Conservation (phyloP, 2,329 filamentous ascomycete genomes). For the Aspergillus floridensis region DNA sequence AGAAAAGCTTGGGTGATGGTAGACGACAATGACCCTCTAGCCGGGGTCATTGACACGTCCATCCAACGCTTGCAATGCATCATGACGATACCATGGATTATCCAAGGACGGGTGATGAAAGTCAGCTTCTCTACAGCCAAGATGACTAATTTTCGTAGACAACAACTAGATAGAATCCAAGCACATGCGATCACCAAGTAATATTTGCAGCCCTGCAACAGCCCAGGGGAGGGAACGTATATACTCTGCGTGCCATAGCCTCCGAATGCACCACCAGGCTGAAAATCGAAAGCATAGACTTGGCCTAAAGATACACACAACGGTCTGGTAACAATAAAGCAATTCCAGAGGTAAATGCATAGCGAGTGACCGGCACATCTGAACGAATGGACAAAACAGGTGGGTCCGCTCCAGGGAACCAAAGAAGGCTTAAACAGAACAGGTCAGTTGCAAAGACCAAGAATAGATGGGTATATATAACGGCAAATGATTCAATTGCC, state of each 20-base stretch:
- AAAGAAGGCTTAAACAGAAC: background rate
- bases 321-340: conserved; percentile 5
- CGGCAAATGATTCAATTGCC: background rate
- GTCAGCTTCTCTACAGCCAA: no score
- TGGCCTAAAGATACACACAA: background rate
- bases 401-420: background rate
- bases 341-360: background rate
- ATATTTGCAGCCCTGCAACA: conserved; percentile 9
- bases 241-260: background rate
- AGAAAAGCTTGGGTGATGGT: no score
- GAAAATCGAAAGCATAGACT: background rate
- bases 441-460: background rate
- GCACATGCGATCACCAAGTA: background rate
- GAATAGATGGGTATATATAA: background rate
- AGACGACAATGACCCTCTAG: no score
- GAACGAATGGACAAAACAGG: background rate
- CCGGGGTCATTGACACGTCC: no score
- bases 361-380: conserved; percentile 6
- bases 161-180: background rate
- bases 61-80: background rate
- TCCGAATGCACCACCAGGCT: background rate
- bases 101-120: no score
- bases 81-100: background rate
- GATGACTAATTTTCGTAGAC: background rate
- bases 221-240: background rate